Conservation (phyloP, 23 red algal genomes). For the Agarophyton chilense region DNA sequence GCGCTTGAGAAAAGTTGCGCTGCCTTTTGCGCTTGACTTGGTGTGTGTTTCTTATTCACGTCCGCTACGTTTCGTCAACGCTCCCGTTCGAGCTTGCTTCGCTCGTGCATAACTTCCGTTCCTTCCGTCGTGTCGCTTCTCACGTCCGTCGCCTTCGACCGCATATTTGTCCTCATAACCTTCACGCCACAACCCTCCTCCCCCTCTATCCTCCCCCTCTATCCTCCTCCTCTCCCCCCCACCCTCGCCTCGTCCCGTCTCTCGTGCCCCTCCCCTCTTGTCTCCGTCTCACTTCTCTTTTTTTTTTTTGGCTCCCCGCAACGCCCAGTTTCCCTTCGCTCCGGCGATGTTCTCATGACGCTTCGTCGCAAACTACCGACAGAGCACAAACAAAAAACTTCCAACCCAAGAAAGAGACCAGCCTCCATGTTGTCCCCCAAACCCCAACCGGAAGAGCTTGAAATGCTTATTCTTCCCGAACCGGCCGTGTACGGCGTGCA, state of each 20-base stretch:
- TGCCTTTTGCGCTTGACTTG: too few relatives aligned
- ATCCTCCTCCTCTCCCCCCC: neutral
- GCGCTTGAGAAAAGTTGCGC: too few relatives aligned
- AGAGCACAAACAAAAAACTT: constrained; percentile 3
- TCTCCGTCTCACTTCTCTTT: neutral
- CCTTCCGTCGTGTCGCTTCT: neutral
- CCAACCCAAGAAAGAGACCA: constrained; percentile 21
- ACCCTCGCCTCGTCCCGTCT: neutral
- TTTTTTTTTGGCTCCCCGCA: neutral
- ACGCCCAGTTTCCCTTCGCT: neutral
- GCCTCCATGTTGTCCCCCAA: constrained; percentile 32
- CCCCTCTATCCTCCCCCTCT: neutral
- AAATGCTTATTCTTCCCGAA: constrained; percentile 30
- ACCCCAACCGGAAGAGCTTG: constrained; percentile 5
- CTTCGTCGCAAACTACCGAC: constrained; percentile 31
- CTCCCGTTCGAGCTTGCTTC: neutral
- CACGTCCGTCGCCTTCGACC: neutral
- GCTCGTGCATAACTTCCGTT: neutral
- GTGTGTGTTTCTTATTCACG: neutral
- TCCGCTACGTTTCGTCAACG: neutral
- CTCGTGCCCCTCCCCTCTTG: neutral
- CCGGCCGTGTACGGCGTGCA: constrained; percentile 21
- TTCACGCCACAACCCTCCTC: neutral
- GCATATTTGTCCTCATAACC: neutral
- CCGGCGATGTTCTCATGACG: constrained; percentile 44